phyloP scores from a whole-genome alignment of 306 rosid species.

The Crataegus laevigata region DNA sequence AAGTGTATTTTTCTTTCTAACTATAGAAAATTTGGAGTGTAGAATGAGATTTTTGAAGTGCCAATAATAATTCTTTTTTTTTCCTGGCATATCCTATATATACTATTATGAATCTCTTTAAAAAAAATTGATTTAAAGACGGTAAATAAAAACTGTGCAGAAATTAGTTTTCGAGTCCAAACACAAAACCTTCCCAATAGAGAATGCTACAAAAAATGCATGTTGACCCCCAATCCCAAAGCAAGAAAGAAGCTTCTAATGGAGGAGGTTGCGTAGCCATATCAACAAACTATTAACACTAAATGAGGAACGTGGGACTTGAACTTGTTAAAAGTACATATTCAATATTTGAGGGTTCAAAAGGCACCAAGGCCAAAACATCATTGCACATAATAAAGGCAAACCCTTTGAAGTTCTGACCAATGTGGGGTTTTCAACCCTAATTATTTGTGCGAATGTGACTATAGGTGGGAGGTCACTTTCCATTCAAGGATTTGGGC shows the following conservation, averaged over 20 bases:
- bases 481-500: slow-evolving; percentile 12
- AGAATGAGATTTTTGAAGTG: too few relatives aligned
- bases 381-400: slow-evolving; percentile 1
- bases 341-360: slow-evolving; percentile 11
- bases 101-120: too few relatives aligned
- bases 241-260: slow-evolving; percentile 17
- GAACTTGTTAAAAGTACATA: background rate
- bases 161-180: background rate
- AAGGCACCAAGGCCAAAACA: slow-evolving; percentile 17
- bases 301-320: background rate
- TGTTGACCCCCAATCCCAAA: background rate
- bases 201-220: background rate
- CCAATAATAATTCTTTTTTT: too few relatives aligned
- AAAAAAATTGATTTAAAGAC: too few relatives aligned
- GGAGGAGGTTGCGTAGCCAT: background rate
- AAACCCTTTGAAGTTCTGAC: background rate
- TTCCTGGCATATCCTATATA: too few relatives aligned
- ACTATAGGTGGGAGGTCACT: slow-evolving; percentile 8
- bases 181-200: background rate
- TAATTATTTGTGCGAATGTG: slow-evolving; percentile 17
- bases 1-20: too few relatives aligned
- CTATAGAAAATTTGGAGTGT: too few relatives aligned
- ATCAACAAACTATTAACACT: background rate
- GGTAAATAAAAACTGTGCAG: background rate
- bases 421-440: slow-evolving; percentile 24